Evolutionary conservation across 23 red algal species (phyloP), one percentile per base, ranked within the genome.

Genomic region (Gracilaria gracilis): DNA sequence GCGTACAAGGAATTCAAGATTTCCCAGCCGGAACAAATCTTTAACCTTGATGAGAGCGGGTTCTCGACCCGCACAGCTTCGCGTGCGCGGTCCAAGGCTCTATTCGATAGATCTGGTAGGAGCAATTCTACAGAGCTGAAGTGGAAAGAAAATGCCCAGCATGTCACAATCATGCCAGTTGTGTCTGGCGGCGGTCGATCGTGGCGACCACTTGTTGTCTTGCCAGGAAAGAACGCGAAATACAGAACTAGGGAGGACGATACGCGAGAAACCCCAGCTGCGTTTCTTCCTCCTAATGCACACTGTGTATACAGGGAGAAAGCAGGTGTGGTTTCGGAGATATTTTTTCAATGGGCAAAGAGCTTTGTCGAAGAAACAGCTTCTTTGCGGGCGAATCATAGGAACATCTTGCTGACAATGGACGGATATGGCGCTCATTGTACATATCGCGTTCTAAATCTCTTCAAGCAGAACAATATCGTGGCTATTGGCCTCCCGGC

Each of bases 231-330:
- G 42, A 46, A 46, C 11, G 42, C 42, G 4, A 31, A 11, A 32
- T 53, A 57, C 20, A 40, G 50, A 53, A 53, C 16, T 14, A 44
- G 24, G 9, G 32, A 51, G n/a, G 75, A 79, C 21, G 75, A 17
- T 17, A 49, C 39, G 2, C 3, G 12, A 4, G 75, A 79, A 53
- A 79, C 39, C 1, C 39, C 42, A 28, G 14, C 75, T 24, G 38
- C 17, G 20, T 79, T 51, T n/a, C 23, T 79, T 2, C 75, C 39
- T 51, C 75, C 75, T 6, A 79, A 16, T 9, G 19, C 75, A 3
- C 50, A 79, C 51, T 79, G 75, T 21, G 75, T 79, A 2, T 79
- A 79, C 27, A 4, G 75, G 9, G 39, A 79, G 37, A 79, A 79
- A 42, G 37, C 75, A 13, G 39, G 75, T 49, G 42, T 53, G 9